Evolutionary conservation across 768 basidiomycete species (phyloP).

Genomic region (Pleurotus giganteus): DNA sequence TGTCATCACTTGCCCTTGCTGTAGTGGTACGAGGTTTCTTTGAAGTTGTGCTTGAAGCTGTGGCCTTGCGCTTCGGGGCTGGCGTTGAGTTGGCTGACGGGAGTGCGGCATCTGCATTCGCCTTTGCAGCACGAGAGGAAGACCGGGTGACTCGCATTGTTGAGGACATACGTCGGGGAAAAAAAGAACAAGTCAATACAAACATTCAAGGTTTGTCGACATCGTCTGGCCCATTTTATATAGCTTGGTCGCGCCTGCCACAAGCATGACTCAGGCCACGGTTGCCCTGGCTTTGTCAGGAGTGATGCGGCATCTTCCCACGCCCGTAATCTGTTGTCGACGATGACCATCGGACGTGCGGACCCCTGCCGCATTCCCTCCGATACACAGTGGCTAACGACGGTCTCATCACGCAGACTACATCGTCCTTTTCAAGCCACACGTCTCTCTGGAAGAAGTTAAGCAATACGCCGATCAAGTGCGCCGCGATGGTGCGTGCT

Average conservation of each 20-base stretch:
- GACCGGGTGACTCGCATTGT: constrained; percentile 32
- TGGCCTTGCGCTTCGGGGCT: constrained; percentile 21
- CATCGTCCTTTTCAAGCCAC: constrained; percentile 10
- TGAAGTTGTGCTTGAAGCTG: background rate
- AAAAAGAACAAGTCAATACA: background rate
- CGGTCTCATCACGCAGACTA: background rate
- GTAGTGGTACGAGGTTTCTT: constrained; percentile 11
- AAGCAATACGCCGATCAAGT: constrained; percentile 5
- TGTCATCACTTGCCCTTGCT: constrained; percentile 6
- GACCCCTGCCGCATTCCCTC: too few relatives aligned
- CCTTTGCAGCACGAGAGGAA: constrained; percentile 17
- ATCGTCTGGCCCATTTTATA: background rate
- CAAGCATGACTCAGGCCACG: background rate
- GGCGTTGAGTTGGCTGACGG: constrained; percentile 8
- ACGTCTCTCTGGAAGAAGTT: constrained; percentile 2
- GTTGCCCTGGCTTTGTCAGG: too few relatives aligned
- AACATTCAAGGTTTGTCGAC: background rate
- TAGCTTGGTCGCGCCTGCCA: background rate
- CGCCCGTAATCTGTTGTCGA: too few relatives aligned
- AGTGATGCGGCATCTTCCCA: too few relatives aligned
- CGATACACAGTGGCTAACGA: background rate
- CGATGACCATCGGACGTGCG: too few relatives aligned
- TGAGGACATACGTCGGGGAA: background rate
- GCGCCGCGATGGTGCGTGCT: background rate
- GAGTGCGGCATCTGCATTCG: constrained; percentile 8